Percentiles rank a stretch among this genome's conserved stretches.
phyloP scores from a whole-genome alignment of 768 basidiomycete species.

The Pisolithus microcarpus region DNA sequence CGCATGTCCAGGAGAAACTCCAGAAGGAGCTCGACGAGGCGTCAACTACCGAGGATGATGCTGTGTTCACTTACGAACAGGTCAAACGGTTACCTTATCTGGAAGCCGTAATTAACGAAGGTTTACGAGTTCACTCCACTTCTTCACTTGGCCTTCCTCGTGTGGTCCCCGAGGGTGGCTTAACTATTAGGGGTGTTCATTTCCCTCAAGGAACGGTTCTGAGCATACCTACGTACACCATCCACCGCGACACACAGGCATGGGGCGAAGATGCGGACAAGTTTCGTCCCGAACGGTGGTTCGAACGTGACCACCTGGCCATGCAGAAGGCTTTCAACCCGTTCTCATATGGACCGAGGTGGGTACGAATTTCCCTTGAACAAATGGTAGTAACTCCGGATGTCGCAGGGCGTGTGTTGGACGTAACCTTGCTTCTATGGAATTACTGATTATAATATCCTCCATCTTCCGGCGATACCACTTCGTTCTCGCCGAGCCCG shows the following conservation, averaged over 20 bases:
- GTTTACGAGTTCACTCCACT: slow-evolving; percentile 77
- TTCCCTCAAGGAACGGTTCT: slow-evolving; percentile 75
- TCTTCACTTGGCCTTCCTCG: slow-evolving; percentile 80
- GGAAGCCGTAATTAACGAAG: slow-evolving; percentile 84
- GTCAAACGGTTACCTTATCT: slow-evolving; percentile 74
- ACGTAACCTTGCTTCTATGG: slow-evolving; percentile 72
- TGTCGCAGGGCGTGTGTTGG: slow-evolving; percentile 69
- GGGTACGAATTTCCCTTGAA: slow-evolving; percentile 10
- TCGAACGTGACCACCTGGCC: slow-evolving; percentile 54
- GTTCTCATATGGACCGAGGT: slow-evolving; percentile 79
- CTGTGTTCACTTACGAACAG: slow-evolving; percentile 54
- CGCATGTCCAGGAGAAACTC: slow-evolving; percentile 56
- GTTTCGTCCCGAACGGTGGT: slow-evolving; percentile 82
- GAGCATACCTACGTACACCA: slow-evolving; percentile 76
- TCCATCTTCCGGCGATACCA: slow-evolving; percentile 73
- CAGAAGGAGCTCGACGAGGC: slow-evolving; percentile 67
- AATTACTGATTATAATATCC: slow-evolving; percentile 74
- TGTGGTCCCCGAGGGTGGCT: slow-evolving; percentile 64
- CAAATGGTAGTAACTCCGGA: neutral
- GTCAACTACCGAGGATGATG: slow-evolving; percentile 52
- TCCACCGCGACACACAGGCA: slow-evolving; percentile 61
- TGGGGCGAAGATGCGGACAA: slow-evolving; percentile 77
- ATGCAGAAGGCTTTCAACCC: slow-evolving; percentile 78
- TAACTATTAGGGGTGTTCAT: slow-evolving; percentile 42
- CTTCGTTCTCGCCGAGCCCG: slow-evolving; percentile 57